Percentiles rank a stretch among this genome's conserved stretches.
Evolutionary conservation across 2,329 filamentous ascomycete genomes (phyloP).

Genomic region (Colletotrichum ledebouriae): DNA sequence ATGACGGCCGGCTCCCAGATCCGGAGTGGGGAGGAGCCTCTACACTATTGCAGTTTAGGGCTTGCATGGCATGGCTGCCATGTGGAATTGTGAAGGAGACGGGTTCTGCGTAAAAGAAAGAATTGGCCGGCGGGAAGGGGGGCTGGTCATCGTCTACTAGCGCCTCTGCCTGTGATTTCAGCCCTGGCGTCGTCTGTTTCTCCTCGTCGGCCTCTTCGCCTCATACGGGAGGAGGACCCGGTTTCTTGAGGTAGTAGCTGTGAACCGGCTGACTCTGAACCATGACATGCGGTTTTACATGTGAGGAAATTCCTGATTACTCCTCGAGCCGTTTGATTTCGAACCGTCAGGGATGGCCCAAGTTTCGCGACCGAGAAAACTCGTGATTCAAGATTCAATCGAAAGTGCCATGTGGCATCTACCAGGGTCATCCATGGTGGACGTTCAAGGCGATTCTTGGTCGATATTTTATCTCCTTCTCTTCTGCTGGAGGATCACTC

Average conservation of each 20-base stretch:
- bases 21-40: slow-evolving; percentile 33
- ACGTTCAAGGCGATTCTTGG: slow-evolving; percentile 36
- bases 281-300: too few species aligned
- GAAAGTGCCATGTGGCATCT: slow-evolving; percentile 38
- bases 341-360: slow-evolving; percentile 6
- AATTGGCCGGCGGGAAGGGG: not conserved
- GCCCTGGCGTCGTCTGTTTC: not conserved
- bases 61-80: slow-evolving; percentile 43
- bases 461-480: not conserved
- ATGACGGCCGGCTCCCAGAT: slow-evolving; percentile 35
- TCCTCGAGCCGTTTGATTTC: not conserved
- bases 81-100: slow-evolving; percentile 38
- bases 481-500: not conserved
- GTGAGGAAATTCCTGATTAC: slow-evolving; percentile 18
- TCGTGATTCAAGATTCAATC: slow-evolving; percentile 12
- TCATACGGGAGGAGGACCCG: slow-evolving; percentile 19
- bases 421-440: slow-evolving; percentile 24
- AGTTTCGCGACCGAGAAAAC: slow-evolving; percentile 8
- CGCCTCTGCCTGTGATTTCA: slow-evolving; percentile 17
- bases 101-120: slow-evolving; percentile 5
- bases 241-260: slow-evolving; percentile 17
- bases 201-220: slow-evolving; percentile 23
- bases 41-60: slow-evolving; percentile 27
- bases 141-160: slow-evolving; percentile 14
- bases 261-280: slow-evolving; percentile 1